Evolutionary conservation across 305 asterid species (phyloP), one percentile per base, ranked within the genome.

Genomic region (Petunia hybrid): DNA sequence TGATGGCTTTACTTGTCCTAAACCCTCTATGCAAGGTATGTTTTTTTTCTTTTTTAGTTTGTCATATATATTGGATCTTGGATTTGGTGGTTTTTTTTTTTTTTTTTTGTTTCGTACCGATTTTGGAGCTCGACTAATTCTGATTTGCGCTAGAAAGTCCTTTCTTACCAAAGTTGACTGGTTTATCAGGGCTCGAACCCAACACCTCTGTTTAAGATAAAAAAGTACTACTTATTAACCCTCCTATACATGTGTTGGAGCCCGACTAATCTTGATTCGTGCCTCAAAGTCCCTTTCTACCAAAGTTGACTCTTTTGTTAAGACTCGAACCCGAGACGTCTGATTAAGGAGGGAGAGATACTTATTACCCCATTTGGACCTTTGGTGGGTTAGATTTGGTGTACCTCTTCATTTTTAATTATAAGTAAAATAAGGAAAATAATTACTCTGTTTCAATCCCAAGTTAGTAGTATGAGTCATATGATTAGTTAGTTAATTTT

Each of bases 1-100:
- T 83, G 98, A 96, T 69, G 99, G 98, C 0, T 94, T 95, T 92
- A 38, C 86, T 83, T 96, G 99, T 87, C 90, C 97, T 7, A 77
- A 67, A 39, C 90, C 95, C 63, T 68, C 92, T 60, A 81, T 80
- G 86, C 89, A 83, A 94, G 99, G 99, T 95, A 42, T 46, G 81
- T 1, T 60, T 53, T 79, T 64, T 84, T 40, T 68, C n/a, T 35
- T 22, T 22, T 22, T 63, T 63, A 63, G 7, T 63, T 63, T 7
- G 9, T 63, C 53, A 41, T 67, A 35, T 12, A 42, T 43, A 16
- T 36, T 64, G 31, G 66, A 74, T 55, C 8, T 41, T 22, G 46
- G 39, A 64, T 62, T 10, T 22, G 61, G 46, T 61, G 57, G 53
- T 62, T 38, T 73, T 46, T 38, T 40, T 62, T 75, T 38, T 14